Percentiles rank a stretch among this genome's conserved stretches.
Evolutionary conservation across 1,139 yeast species (phyloP).

Genomic region (Candida sanyaensis): DNA sequence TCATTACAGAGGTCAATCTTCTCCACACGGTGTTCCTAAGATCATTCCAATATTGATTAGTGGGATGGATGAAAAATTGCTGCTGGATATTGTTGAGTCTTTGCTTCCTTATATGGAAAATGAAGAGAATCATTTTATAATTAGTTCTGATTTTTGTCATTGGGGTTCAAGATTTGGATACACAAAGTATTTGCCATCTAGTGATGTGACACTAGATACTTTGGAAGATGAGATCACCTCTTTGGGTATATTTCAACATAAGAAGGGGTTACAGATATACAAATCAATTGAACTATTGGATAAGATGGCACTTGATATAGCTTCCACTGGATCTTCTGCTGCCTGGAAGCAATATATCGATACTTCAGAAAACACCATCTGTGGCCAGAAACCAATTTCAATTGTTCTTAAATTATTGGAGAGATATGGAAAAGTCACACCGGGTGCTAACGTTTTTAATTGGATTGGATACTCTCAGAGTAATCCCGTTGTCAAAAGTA

Average conservation of each 20-base stretch:
- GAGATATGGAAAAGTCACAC: slow-evolving; percentile 11
- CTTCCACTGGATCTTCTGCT: slow-evolving; percentile 51
- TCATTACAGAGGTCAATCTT: slow-evolving; percentile 24
- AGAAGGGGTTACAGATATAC: slow-evolving; percentile 50
- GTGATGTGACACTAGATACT: slow-evolving; percentile 14
- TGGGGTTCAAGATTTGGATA: slow-evolving; percentile 88
- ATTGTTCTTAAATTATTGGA: slow-evolving; percentile 60
- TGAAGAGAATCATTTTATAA: slow-evolving; percentile 65
- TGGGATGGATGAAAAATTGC: slow-evolving; percentile 50
- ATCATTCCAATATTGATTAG: slow-evolving; percentile 85
- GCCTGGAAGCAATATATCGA: slow-evolving; percentile 70
- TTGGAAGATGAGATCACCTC: slow-evolving; percentile 19
- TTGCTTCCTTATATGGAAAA: slow-evolving; percentile 59
- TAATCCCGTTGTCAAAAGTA: slow-evolving; percentile 44
- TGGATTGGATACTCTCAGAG: slow-evolving; percentile 91
- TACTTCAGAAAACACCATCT: slow-evolving; percentile 81
- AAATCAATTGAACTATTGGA: slow-evolving; percentile 76
- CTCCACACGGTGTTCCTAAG: slow-evolving; percentile 44
- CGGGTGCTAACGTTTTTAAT: slow-evolving; percentile 31
- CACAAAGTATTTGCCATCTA: slow-evolving; percentile 53
- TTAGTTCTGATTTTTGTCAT: slow-evolving; percentile 94
- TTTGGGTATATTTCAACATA: slow-evolving; percentile 15
- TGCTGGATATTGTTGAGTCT: slow-evolving; percentile 45
- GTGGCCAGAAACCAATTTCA: slow-evolving; percentile 86
- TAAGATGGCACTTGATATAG: slow-evolving; percentile 64